Percentiles rank a stretch among this genome's conserved stretches.
Conservation (phyloP, 352 stramenopile species). For the Phytophthora fragariaefolia region DNA sequence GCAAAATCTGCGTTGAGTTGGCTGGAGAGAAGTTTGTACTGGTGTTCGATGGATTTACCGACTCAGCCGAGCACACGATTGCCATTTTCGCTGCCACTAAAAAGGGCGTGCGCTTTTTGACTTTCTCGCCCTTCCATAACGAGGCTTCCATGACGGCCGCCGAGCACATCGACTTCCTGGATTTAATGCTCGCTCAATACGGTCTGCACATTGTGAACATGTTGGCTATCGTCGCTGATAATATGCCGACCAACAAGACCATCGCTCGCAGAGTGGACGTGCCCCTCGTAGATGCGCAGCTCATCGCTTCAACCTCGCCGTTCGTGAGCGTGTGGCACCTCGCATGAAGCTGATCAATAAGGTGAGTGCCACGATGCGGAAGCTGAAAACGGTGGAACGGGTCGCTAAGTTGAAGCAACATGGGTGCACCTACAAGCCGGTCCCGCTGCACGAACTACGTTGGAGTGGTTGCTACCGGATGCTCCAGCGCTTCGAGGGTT, state of each 20-base stretch:
- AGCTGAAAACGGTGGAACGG: background rate
- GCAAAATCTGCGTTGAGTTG: background rate
- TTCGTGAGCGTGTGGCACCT: background rate
- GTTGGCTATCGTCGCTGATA: constrained; percentile 14
- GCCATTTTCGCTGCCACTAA: constrained; percentile 13
- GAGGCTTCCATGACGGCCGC: constrained; percentile 4
- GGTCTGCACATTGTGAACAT: constrained; percentile 4
- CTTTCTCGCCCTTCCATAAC: constrained; percentile 8
- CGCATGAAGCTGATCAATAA: constrained; percentile 2
- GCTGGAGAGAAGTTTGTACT: constrained; percentile 1
- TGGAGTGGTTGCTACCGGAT: constrained; percentile 14
- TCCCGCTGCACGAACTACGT: background rate
- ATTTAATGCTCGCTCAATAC: constrained; percentile 8
- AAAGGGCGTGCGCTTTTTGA: constrained; percentile 7
- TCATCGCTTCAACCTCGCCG: constrained; percentile 17
- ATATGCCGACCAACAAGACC: constrained; percentile 17
- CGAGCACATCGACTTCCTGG: constrained; percentile 14
- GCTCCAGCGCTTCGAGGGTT: constrained; percentile 10
- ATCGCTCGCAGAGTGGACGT: constrained; percentile 1
- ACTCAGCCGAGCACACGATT: constrained; percentile 3
- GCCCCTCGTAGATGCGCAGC: constrained; percentile 10
- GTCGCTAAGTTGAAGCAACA: background rate
- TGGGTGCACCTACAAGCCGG: constrained; percentile 8
- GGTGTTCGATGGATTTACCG: constrained; percentile 10
- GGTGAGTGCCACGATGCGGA: background rate